These are phyloP conservation scores for Angophora floribunda DNA, from an alignment of 345 rosid genomes.

Conservation along the genomic window DNA sequence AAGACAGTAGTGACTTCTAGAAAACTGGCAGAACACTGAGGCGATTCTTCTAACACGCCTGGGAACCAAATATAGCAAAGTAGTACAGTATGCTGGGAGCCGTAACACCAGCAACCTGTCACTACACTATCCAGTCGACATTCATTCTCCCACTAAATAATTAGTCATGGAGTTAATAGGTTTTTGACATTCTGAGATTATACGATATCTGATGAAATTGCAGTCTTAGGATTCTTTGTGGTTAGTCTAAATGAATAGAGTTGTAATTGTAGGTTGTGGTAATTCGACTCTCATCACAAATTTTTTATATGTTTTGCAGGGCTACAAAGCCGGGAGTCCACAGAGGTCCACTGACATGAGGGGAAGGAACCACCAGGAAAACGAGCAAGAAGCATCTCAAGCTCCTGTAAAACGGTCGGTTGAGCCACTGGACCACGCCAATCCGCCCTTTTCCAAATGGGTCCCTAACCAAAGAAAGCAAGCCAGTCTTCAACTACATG, in stretches of 20 bases:
- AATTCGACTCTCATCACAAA: background rate
- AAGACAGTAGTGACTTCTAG: background rate
- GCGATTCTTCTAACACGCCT: background rate
- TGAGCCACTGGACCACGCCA: background rate
- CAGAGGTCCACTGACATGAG: background rate
- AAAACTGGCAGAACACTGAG: background rate
- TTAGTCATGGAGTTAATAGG: background rate
- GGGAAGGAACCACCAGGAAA: background rate
- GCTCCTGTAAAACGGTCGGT: background rate
- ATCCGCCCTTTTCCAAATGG: background rate
- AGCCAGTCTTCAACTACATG: background rate
- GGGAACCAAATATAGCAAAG: background rate
- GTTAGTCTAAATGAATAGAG: background rate
- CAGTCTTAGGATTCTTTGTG: background rate
- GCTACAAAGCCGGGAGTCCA: background rate
- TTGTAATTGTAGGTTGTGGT: background rate
- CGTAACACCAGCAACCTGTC: background rate
- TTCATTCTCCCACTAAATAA: background rate
- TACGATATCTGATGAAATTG: background rate
- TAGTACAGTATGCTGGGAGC: background rate
- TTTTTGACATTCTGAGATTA: background rate
- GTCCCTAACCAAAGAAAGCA: background rate
- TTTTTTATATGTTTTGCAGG: background rate
- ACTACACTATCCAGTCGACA: background rate
- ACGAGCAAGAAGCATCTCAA: background rate